A percentile compares a stretch with the other conserved stretches of the same genome.
Evolutionary conservation across 2,329 filamentous ascomycete genomes (phyloP).

Genomic region (Pleomassaria siparia): DNA sequence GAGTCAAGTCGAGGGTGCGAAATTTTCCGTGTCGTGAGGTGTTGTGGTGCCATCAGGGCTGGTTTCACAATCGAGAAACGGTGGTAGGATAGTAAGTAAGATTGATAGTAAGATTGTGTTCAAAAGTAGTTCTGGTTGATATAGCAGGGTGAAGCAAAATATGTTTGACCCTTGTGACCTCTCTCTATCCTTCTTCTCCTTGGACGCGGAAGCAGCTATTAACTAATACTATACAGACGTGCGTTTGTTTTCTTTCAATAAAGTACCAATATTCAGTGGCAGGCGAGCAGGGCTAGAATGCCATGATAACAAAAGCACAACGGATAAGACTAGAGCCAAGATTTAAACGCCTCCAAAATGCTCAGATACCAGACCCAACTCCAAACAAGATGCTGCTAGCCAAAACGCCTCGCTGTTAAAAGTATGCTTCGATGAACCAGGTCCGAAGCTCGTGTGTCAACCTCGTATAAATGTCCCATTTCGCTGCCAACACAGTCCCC

Average conservation of each 20-base stretch:
- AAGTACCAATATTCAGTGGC: no score
- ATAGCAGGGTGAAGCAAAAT: no score
- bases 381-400: slow-evolving; percentile 24
- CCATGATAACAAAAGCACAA: no score
- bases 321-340: not conserved
- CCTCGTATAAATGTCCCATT: not conserved
- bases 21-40: not conserved
- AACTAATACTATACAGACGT: no score
- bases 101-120: no score
- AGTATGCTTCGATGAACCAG: slow-evolving; percentile 22
- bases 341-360: slow-evolving; percentile 24
- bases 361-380: slow-evolving; percentile 13
- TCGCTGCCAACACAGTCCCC: not conserved
- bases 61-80: not conserved
- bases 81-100: no score
- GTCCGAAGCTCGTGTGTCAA: not conserved
- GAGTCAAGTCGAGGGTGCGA: not conserved
- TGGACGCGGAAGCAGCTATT: no score
- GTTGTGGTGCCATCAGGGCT: not conserved
- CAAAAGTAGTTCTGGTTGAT: no score
- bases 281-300: no score
- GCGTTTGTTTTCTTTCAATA: no score
- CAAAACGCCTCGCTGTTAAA: slow-evolving; percentile 46
- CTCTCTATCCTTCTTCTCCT: no score
- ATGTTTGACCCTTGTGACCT: no score